Percentiles rank a stretch among this genome's conserved stretches.
phyloP scores from a whole-genome alignment of 106 monocot genomes.

The Phalaenopsis aphrodite region DNA sequence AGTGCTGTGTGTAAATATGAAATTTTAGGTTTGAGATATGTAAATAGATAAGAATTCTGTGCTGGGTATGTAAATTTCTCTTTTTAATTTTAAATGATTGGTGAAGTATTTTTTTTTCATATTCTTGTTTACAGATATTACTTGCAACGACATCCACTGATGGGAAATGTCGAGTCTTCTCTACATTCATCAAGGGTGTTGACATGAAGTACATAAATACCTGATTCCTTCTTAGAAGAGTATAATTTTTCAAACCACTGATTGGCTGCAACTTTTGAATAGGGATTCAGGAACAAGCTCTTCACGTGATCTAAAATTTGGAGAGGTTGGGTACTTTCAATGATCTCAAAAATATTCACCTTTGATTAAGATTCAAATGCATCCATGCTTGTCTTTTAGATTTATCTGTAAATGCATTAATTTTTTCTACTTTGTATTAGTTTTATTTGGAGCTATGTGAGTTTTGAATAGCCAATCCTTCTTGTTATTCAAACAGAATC shows the following conservation, averaged over 20 bases:
- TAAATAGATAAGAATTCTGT: too few species aligned
- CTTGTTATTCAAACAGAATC: background rate
- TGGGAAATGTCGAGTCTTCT: conserved; percentile 97
- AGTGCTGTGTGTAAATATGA: too few species aligned
- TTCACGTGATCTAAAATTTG: conserved; percentile 78
- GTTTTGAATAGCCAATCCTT: background rate
- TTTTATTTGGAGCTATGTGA: background rate
- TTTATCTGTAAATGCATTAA: background rate
- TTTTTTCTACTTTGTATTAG: background rate
- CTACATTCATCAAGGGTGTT: conserved; percentile 93
- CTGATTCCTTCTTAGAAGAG: background rate
- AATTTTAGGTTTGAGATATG: too few species aligned
- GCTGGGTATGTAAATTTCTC: background rate
- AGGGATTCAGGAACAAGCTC: conserved; percentile 53
- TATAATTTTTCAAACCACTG: conserved; percentile 8
- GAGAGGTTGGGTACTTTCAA: conserved; percentile 62
- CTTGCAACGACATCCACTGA: conserved; percentile 98
- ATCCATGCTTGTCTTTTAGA: background rate
- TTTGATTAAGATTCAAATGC: background rate
- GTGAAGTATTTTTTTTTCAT: conserved; percentile 6
- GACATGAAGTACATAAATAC: conserved; percentile 60
- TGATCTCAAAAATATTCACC: background rate
- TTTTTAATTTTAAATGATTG: background rate
- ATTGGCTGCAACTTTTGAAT: conserved; percentile 12
- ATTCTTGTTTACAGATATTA: conserved; percentile 56